phyloP scores from a whole-genome alignment of 305 asterid genomes.

The Fraxinus sp. region DNA sequence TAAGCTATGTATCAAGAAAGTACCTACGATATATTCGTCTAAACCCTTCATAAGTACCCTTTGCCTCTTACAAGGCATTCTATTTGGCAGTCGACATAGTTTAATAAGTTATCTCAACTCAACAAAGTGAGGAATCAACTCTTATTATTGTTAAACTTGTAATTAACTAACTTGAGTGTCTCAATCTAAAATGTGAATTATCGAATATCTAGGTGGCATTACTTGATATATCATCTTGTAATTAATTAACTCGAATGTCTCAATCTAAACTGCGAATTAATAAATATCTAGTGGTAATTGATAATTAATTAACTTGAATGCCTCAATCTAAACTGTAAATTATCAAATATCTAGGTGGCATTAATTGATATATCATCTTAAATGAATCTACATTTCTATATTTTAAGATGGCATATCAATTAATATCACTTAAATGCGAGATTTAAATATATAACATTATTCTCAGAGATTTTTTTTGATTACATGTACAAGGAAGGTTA shows the following conservation, averaged over 20 bases:
- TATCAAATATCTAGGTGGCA: not conserved
- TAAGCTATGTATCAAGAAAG: not conserved
- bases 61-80: not conserved
- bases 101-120: not conserved
- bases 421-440: not conserved
- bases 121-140: not conserved
- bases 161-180: too few relatives aligned
- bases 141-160: too few relatives aligned
- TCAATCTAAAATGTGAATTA: too few relatives aligned
- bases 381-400: too few relatives aligned
- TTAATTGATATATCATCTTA: not conserved
- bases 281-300: too few relatives aligned
- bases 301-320: too few relatives aligned
- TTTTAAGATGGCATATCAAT: not conserved
- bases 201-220: too few relatives aligned
- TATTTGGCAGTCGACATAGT: not conserved
- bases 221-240: too few relatives aligned
- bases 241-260: too few relatives aligned
- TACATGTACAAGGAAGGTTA: not conserved
- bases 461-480: not conserved
- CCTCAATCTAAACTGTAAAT: too few relatives aligned
- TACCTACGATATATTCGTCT: not conserved
- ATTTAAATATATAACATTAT: not conserved
- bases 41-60: not conserved
- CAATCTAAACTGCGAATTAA: too few relatives aligned